These are phyloP conservation scores for Blastobotrys mokoenaii DNA, from an alignment of 805 yeast genomes.

Conservation along the genomic window DNA sequence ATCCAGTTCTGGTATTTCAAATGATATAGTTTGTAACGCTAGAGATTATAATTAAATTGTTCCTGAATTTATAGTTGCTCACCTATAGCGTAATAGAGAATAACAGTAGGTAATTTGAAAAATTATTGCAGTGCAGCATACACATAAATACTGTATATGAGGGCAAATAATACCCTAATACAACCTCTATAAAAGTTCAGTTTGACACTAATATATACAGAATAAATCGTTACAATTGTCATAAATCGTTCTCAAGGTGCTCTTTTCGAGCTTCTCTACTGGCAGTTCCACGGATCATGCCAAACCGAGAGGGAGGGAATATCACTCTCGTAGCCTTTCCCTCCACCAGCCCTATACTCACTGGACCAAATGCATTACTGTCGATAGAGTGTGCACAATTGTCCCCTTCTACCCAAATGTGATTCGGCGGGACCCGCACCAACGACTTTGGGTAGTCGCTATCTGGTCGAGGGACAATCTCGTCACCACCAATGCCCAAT, in stretches of 20 bases:
- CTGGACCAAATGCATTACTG: slow-evolving; percentile 82
- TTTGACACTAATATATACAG: slow-evolving; percentile 2
- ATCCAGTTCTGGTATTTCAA: too few species aligned
- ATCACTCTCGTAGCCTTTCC: slow-evolving; percentile 66
- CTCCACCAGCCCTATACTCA: slow-evolving; percentile 67
- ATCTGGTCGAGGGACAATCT: slow-evolving; percentile 42
- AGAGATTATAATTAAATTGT: too few species aligned
- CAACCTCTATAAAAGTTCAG: too few species aligned
- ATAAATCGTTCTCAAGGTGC: slow-evolving; percentile 3
- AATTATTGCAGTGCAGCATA: too few species aligned
- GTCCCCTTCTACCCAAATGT: slow-evolving; percentile 94
- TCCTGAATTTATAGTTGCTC: too few species aligned
- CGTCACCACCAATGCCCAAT: slow-evolving; percentile 67
- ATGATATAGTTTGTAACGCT: too few species aligned
- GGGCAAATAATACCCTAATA: too few species aligned
- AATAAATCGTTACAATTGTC: not conserved
- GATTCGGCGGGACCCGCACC: slow-evolving; percentile 65
- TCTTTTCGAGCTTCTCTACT: slow-evolving; percentile 42
- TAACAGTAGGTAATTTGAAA: too few species aligned
- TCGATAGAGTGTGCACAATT: slow-evolving; percentile 62
- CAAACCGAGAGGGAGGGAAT: slow-evolving; percentile 60
- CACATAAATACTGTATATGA: too few species aligned
- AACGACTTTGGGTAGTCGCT: slow-evolving; percentile 51
- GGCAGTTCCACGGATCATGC: slow-evolving; percentile 37
- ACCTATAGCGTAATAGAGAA: too few species aligned